Base-by-base conservation (phyloP, 345 rosid genomes). In the Salix purpurea region DNA sequence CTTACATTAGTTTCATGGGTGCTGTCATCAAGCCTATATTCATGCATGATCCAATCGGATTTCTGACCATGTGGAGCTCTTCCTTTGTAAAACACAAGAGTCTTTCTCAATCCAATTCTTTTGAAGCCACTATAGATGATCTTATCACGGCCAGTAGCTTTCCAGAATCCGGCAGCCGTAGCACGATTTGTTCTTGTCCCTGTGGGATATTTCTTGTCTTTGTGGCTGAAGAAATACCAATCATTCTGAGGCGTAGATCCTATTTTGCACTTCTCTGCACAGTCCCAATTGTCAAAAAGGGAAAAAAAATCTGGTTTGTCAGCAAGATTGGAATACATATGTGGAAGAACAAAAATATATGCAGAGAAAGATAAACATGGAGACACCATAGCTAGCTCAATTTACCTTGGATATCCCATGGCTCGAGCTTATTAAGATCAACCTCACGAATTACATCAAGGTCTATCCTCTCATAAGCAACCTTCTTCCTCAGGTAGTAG, bases 11-110 rank as follows among this genome's bases (percentile, higher is more conserved):
- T 30, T 40, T 88, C 58, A 26, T 69, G 56, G 77, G 74, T 65
- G 78, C 65, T 87, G 66, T 96, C 98, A n/a, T 96, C 99, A 0
- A 93, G 96, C 75, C 98, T 85, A 69, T 93, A 96, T 70, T 96
- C 99, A 71, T 96, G 99, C 99, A 96, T 96, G 82, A 96, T 93
- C 99, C 99, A 96, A 72, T 96, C 98, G 0, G 98, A 93, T 85
- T 96, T 96, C 79, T 92, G 94, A 7, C 99, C 99, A 21, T 90
- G 99, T 0, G 98, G 99, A 69, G 99, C 99, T 82, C 99, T 80
- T 65, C 99, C 99, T 75, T 87, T 88, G 77, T 96, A 96, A 70
- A 96, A 96, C 26, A 96, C 98, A 1, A 96, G 86, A 3, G 99
- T 96, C 90, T 96, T 96, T 77, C 98, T 90, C 79, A 92, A 74